Evolutionary conservation across 495 filamentous ascomycete genomes (phyloP), one percentile per base, ranked within the genome.

Genomic region (Echria macrotheca): DNA sequence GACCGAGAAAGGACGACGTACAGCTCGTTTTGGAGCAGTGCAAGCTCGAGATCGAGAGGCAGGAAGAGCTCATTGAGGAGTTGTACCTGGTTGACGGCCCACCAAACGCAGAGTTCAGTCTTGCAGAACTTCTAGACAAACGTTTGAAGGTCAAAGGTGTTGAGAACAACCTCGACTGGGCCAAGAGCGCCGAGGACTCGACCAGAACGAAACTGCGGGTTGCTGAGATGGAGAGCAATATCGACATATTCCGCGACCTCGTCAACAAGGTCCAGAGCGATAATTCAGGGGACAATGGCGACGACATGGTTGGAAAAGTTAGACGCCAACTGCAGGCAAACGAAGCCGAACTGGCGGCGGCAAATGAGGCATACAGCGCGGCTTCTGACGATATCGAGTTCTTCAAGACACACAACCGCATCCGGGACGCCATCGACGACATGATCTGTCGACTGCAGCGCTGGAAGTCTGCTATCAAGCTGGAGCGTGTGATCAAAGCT

Each of bases 391-490:
- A 61, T 10, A 58, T 64, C 37, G 38, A 44, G 12, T 57, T 64
- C 50, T 66, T 65, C 49, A 38, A 57, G 5, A n/a, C 45, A 8
- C 55, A 65, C 31, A 24, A 25, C 25, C 49, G 53, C 9, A 52
- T 69, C 14, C 59, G 65, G 19, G 66, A 68, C 14, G 66, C 64
- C 1, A 50, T 71, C 19, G 68, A 73, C 6, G 61, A 64, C 8
- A 31, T 73, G 42, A 38, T 72, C 14, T 48, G 31, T 10, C 58
- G 57, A 5, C 41, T 73, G 29, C 63, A 71, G 46, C 54, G 54
- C 18, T 64, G 58, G 49, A 68, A 65, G 35, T 75, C 72, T 1
- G 61, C 64, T 22, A 59, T 66, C 42, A 73, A 73, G 52, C 56
- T 73, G 23, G 52, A 68, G 9, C 22, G 57, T 14, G 59, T 65